Percentiles rank a stretch among this genome's conserved stretches.
Evolutionary conservation across 345 rosid genomes (phyloP).

Genomic region (Brassica nigra): DNA sequence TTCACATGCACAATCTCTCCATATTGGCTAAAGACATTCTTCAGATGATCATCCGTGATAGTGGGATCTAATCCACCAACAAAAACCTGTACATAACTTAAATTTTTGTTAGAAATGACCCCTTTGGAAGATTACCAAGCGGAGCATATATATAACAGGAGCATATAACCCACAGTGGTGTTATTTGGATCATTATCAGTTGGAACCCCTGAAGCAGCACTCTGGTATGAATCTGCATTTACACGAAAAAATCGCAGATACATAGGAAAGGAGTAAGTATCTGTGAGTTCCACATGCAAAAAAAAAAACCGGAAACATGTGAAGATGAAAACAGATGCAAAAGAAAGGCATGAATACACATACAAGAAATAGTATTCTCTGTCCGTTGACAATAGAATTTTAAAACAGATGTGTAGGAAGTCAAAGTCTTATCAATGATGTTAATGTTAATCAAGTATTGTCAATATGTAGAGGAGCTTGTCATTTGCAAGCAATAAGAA

Average conservation of each 20-base stretch:
- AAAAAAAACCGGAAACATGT: too few relatives aligned
- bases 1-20: constrained; percentile 55
- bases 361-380: not conserved
- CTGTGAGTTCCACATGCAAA: constrained; percentile 3
- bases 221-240: constrained; percentile 82
- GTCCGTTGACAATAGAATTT: not conserved
- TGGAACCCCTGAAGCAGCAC: constrained; percentile 52
- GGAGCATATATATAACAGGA: not conserved
- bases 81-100: constrained; percentile 59
- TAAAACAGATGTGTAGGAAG: not conserved
- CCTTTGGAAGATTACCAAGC: not conserved
- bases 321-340: not conserved
- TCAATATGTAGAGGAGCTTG: not conserved
- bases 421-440: not conserved
- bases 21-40: constrained; percentile 71
- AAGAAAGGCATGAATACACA: not conserved
- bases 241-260: not conserved
- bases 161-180: constrained; percentile 49
- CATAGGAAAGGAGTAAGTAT: not conserved
- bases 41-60: constrained; percentile 73
- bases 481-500: not conserved
- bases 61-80: constrained; percentile 83
- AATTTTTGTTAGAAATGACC: constrained; percentile 7
- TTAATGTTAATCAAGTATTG: not conserved
- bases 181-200: constrained; percentile 81